Evolutionary conservation across 1,284 basidiomycete species (phyloP).

Genomic region (Ganoderma leucocontextum): DNA sequence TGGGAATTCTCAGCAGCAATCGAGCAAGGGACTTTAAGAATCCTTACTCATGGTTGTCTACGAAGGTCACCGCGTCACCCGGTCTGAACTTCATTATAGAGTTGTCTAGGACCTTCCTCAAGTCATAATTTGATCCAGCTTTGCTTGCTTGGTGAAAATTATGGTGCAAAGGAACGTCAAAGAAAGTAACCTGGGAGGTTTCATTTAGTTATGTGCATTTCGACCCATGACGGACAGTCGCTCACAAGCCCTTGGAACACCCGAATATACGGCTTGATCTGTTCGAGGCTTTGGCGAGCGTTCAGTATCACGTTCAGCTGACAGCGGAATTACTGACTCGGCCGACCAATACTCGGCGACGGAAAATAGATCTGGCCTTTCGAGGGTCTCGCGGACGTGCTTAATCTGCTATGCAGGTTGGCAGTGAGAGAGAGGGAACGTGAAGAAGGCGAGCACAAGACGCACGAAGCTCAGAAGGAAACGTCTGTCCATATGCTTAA

Average conservation of each 20-base stretch:
- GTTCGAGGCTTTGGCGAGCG: slow-evolving; percentile 50
- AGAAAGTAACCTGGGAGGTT: slow-evolving; percentile 68
- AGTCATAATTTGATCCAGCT: slow-evolving; percentile 65
- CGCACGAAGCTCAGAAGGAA: slow-evolving; percentile 75
- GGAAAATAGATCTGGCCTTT: slow-evolving; percentile 63
- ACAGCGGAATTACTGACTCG: slow-evolving; percentile 53
- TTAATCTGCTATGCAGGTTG: slow-evolving; percentile 54
- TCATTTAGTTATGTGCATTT: neutral
- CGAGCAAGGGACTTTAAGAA: slow-evolving; percentile 7
- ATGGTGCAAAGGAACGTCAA: slow-evolving; percentile 81
- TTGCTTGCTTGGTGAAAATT: slow-evolving; percentile 75
- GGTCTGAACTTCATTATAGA: slow-evolving; percentile 68
- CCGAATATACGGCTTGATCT: slow-evolving; percentile 63
- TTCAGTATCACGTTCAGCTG: slow-evolving; percentile 8
- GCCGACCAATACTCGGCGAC: slow-evolving; percentile 82
- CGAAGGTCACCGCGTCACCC: slow-evolving; percentile 81
- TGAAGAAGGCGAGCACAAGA: slow-evolving; percentile 36
- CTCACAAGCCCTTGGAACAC: slow-evolving; percentile 69
- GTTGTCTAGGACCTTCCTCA: slow-evolving; percentile 66
- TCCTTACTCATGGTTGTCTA: slow-evolving; percentile 84
- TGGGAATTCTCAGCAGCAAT: slow-evolving; percentile 1
- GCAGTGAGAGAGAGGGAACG: slow-evolving; percentile 45
- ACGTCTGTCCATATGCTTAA: slow-evolving; percentile 81
- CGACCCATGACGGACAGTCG: slow-evolving; percentile 1
- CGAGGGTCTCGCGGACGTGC: slow-evolving; percentile 52